Percentiles rank a stretch among this genome's conserved stretches.
phyloP scores from a whole-genome alignment of 176 grass and related monocot species.

The Secale cereale region DNA sequence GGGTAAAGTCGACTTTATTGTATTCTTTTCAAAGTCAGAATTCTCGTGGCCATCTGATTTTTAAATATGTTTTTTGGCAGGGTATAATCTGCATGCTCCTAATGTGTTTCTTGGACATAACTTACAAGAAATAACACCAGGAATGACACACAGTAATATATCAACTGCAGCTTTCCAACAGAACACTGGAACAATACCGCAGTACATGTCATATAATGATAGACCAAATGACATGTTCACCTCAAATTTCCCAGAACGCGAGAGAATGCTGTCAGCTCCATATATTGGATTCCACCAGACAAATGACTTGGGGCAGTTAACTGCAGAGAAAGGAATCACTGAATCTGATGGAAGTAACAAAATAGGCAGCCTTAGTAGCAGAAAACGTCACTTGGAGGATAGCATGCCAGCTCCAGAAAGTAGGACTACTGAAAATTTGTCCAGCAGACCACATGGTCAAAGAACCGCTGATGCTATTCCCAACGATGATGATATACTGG shows the following conservation, averaged over 20 bases:
- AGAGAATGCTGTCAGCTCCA: conserved; percentile 78
- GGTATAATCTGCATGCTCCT: conserved; percentile 22
- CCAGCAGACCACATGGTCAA: conserved; percentile 54
- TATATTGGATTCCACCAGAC: conserved; percentile 37
- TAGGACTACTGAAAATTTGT: conserved; percentile 63
- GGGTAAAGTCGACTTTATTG: conserved; percentile 39
- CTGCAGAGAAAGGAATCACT: conserved; percentile 69
- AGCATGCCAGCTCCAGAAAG: conserved; percentile 57
- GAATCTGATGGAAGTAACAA: conserved; percentile 95
- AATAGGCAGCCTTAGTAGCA: conserved; percentile 66
- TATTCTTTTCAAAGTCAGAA: neutral
- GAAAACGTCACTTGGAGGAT: conserved; percentile 79
- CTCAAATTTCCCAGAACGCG: conserved; percentile 42
- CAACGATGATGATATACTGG: conserved; percentile 83
- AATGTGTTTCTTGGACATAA: conserved; percentile 24
- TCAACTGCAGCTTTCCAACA: neutral
- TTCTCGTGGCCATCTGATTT: conserved; percentile 16
- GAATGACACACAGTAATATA: conserved; percentile 15
- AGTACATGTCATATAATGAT: conserved; percentile 37
- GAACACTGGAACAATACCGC: neutral
- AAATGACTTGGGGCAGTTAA: conserved; percentile 79
- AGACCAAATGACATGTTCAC: conserved; percentile 32
- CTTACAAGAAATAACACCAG: neutral
- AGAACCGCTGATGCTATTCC: conserved; percentile 53
- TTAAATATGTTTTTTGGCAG: conserved; percentile 17